Evolutionary conservation across 768 basidiomycete species (phyloP), one percentile per base, ranked within the genome.

Genomic region (Macrocybe gigantea): DNA sequence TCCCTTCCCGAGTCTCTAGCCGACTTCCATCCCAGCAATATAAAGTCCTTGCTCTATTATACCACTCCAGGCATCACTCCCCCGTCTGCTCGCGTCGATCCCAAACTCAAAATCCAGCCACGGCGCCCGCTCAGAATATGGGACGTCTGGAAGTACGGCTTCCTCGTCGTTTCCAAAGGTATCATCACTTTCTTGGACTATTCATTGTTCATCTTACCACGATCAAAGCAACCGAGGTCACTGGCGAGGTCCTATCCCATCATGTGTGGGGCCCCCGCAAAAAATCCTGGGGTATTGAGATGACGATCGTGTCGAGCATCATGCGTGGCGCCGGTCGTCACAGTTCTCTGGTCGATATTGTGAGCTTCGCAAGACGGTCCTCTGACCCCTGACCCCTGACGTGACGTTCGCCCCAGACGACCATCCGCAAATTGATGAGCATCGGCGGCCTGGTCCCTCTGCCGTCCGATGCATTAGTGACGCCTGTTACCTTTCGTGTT

Each of bases 271-370:
- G 95, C 3, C 93, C 95, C 1, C 82, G 86, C 38, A 82, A 83
- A 60, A 87, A 88, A 60, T 83, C 86, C 5, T 99, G 95, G 95
- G 92, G 93, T 1, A 83, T 93, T 45, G 88, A 90, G 67, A 91
- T 97, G 88, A 94, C 94, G 2, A 75, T 95, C 31, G 78, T 92
- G 10, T 80, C 80, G n/a, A 82, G 80, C 49, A 75, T 95, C 57
- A 87, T 93, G 75, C 82, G 93, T 46, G 89, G 91, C 36, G 80
- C 88, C 32, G 83, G 83, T 10, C 75, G 80, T 32, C 89, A 94
- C 63, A 85, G 88, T 7, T 79, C 83, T 38, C 73, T 99, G 10
- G 83, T 89, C 5, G 88, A 95, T 56, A 83, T 97, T 39, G 85
- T 88, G 50, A 56, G 79, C 73, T 42, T 14, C 46, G 14, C 36